Percentiles rank a stretch among this genome's conserved stretches.
phyloP scores from a whole-genome alignment of 768 basidiomycete species.

The Termitomyces sp. region DNA sequence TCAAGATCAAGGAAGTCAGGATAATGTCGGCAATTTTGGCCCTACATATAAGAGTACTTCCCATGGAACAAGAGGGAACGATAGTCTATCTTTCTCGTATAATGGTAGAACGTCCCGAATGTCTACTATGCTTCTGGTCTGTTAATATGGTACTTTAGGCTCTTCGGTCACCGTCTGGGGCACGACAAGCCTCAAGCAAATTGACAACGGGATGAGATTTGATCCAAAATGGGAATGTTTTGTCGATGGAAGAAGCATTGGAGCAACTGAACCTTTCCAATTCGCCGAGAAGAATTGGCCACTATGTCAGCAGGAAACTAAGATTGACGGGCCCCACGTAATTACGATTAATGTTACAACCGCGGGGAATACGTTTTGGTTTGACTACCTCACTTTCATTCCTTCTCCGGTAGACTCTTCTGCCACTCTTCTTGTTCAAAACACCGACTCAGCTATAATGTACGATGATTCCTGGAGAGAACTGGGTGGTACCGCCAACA shows the following conservation, averaged over 20 bases:
- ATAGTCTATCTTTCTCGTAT: slow-evolving; percentile 25
- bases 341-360: slow-evolving; percentile 18
- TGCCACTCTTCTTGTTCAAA: slow-evolving; percentile 1
- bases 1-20: neutral
- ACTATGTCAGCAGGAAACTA: slow-evolving; percentile 13
- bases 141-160: neutral
- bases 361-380: slow-evolving; percentile 22
- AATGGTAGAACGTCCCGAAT: slow-evolving; percentile 15
- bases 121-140: neutral
- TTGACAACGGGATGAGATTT: neutral
- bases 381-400: slow-evolving; percentile 21
- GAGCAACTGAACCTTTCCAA: slow-evolving; percentile 5
- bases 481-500: slow-evolving; percentile 3
- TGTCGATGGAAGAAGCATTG: slow-evolving; percentile 19
- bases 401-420: slow-evolving; percentile 14
- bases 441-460: neutral
- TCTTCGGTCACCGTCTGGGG: slow-evolving; percentile 16
- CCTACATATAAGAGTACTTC: slow-evolving; percentile 6
- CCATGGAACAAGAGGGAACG: slow-evolving; percentile 19
- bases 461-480: neutral
- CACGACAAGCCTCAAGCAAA: slow-evolving; percentile 12
- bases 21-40: neutral
- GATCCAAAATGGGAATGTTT: slow-evolving; percentile 23
- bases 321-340: slow-evolving; percentile 18
- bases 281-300: slow-evolving; percentile 15